A percentile compares a stretch with the other conserved stretches of the same genome.
These are phyloP conservation scores for Aspergillus ibericus DNA, from an alignment of 2,329 filamentous ascomycete species.

Conservation along the genomic window DNA sequence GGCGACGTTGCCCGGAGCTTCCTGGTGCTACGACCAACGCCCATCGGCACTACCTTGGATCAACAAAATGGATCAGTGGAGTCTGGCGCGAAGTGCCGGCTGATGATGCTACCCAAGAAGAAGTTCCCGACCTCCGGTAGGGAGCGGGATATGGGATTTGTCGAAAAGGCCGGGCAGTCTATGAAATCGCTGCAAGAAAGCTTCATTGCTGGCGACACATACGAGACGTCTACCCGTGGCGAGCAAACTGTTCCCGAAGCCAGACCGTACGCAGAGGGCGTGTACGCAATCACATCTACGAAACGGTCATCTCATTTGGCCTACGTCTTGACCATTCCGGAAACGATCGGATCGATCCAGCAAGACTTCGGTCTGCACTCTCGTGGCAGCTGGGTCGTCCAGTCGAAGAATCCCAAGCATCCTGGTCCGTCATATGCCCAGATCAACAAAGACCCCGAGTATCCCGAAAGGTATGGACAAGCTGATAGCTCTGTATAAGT, in stretches of 20 bases:
- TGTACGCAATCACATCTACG: conserved; percentile 77
- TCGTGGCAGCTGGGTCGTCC: conserved; percentile 75
- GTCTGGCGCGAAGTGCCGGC: conserved; percentile 62
- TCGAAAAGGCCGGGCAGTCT: conserved; percentile 69
- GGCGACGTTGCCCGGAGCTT: conserved; percentile 75
- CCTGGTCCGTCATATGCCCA: conserved; percentile 64
- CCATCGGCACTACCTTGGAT: conserved; percentile 66
- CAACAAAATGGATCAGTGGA: conserved; percentile 52
- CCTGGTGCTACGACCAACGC: conserved; percentile 74
- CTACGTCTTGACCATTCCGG: conserved; percentile 75
- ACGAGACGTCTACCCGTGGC: conserved; percentile 74
- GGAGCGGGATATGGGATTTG: conserved; percentile 78
- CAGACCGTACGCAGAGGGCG: conserved; percentile 76
- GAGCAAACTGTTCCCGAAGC: conserved; percentile 68
- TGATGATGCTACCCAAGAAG: conserved; percentile 83
- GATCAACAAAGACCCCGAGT: conserved; percentile 66
- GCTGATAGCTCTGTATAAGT: background rate
- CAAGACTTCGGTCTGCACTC: conserved; percentile 69
- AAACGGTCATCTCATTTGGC: conserved; percentile 72
- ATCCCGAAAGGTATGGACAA: conserved; percentile 64
- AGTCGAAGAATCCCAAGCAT: conserved; percentile 75
- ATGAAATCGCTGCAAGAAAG: conserved; percentile 70
- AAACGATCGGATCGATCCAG: conserved; percentile 69
- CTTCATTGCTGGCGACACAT: conserved; percentile 67
- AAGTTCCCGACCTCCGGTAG: conserved; percentile 66